A percentile compares a stretch with the other conserved stretches of the same genome.
phyloP scores from a whole-genome alignment of 1,284 basidiomycete species.

The Meripilus lineatus region DNA sequence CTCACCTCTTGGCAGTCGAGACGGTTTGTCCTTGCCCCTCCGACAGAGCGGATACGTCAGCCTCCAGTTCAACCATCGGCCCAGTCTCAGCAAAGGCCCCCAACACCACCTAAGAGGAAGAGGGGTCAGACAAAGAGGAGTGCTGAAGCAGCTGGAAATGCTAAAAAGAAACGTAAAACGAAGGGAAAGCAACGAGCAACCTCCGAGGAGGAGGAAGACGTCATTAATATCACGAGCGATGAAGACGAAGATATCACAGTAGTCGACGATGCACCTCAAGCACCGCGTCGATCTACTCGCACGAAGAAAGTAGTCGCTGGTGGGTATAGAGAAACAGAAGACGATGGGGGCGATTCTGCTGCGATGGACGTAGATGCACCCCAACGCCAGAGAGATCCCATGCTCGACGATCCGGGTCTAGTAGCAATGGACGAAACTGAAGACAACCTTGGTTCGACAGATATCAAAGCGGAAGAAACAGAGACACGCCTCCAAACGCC shows the following conservation, averaged over 20 bases:
- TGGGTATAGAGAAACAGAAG: constrained; percentile 22
- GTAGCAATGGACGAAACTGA: constrained; percentile 14
- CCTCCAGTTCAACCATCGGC: constrained; percentile 3
- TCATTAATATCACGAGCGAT: constrained; percentile 21
- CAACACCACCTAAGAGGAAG: constrained; percentile 18
- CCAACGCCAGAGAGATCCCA: background rate
- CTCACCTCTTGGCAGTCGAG: too few species aligned
- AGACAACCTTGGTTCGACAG: constrained; percentile 4
- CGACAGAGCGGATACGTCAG: constrained; percentile 10
- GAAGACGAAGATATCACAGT: constrained; percentile 22
- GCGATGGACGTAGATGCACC: constrained; percentile 7
- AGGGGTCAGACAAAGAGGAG: constrained; percentile 7
- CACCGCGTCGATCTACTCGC: constrained; percentile 19
- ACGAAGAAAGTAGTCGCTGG: constrained; percentile 15
- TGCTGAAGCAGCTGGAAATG: constrained; percentile 16
- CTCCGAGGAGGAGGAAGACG: constrained; percentile 21
- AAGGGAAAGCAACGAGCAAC: constrained; percentile 33
- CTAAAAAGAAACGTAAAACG: constrained; percentile 40
- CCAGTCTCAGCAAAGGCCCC: constrained; percentile 20
- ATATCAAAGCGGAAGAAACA: constrained; percentile 12
- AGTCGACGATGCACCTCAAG: constrained; percentile 14
- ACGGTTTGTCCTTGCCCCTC: too few species aligned
- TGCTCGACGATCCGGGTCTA: constrained; percentile 10
- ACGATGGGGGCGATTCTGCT: constrained; percentile 10
- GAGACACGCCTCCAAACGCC: constrained; percentile 4